Evolutionary conservation across 768 basidiomycete genomes (phyloP), one percentile per base, ranked within the genome.

Genomic region (Xerocomellus amylosporus): DNA sequence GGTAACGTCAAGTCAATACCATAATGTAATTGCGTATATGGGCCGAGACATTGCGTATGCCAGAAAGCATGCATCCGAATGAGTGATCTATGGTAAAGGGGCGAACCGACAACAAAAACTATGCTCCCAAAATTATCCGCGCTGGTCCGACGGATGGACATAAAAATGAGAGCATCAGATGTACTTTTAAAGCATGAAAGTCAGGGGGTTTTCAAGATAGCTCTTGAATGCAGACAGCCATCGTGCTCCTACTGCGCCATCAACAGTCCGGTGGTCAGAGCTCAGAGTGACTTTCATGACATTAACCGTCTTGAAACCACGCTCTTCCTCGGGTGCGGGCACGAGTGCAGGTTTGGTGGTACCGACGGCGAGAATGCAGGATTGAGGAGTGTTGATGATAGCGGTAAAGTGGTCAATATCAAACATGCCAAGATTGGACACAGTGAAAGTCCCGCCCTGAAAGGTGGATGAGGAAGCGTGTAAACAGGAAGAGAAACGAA

Each of bases 341-440:
- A 94, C 85, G 15, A 98, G 76, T 49, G 87, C 88, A n/a, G 90
- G 81, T 69, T 85, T 81, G 17, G 93, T 93, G 19, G 86, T 81
- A 34, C 97, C 95, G 63, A 98, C 85, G 42, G 97, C 97, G 56
- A 99, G 87, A 66, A 98, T 99, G 75, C 95, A 98, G 44, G 93
- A 91, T 74, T 98, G 97, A 24, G 97, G 97, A 14, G 90, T 85
- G 80, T 99, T 99, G 83, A 99, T 96, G 77, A 99, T 98, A 44
- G 97, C 97, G 14, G 95, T 98, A 74, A 99, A 99, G 74, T 94
- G 89, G 51, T 86, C 83, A 66, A 98, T 83, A 58, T 90, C 95
- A 69, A 81, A 97, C 97, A 99, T 99, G 74, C 97, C 97, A 52
- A 99, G 81, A 77, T 99, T 99, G 55, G 97, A 99, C 71, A 99